Percentiles rank a stretch among this genome's conserved stretches.
phyloP scores from a whole-genome alignment of 2,329 filamentous ascomycete genomes.

The Hymenoscyphus occultus region DNA sequence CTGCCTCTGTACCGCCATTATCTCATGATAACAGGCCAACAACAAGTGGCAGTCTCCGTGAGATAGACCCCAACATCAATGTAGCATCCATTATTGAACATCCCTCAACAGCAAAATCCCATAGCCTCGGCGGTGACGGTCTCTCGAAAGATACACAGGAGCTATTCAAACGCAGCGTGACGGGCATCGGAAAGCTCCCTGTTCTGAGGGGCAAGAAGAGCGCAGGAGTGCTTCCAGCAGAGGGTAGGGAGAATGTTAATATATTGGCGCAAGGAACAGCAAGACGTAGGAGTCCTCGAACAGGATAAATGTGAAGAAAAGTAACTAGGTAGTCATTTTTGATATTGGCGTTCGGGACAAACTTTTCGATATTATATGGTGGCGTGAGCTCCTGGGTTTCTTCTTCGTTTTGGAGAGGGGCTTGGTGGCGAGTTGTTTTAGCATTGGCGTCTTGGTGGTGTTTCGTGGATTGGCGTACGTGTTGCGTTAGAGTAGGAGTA shows the following conservation, averaged over 20 bases:
- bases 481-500: not conserved
- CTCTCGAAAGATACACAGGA: slow-evolving; percentile 20
- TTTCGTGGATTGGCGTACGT: not conserved
- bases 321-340: not conserved
- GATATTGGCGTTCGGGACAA: not conserved
- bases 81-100: slow-evolving; percentile 35
- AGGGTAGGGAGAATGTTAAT: slow-evolving; percentile 44
- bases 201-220: slow-evolving; percentile 39
- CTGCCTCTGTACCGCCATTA: slow-evolving; percentile 17
- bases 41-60: slow-evolving; percentile 45
- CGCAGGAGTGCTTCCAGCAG: slow-evolving; percentile 39
- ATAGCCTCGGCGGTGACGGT: not conserved
- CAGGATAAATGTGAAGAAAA: not conserved
- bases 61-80: slow-evolving; percentile 48
- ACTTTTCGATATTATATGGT: not conserved
- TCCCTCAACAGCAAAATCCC: slow-evolving; percentile 7
- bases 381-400: not conserved
- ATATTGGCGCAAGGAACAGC: slow-evolving; percentile 31
- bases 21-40: slow-evolving; percentile 28
- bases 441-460: not conserved
- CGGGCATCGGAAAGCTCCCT: slow-evolving; percentile 40
- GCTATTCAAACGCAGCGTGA: slow-evolving; percentile 32
- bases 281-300: slow-evolving; percentile 34
- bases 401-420: not conserved
- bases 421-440: not conserved